A percentile compares a stretch with the other conserved stretches of the same genome.
Evolutionary conservation across 305 asterid species (phyloP).

Genomic region (Withania somnifera): DNA sequence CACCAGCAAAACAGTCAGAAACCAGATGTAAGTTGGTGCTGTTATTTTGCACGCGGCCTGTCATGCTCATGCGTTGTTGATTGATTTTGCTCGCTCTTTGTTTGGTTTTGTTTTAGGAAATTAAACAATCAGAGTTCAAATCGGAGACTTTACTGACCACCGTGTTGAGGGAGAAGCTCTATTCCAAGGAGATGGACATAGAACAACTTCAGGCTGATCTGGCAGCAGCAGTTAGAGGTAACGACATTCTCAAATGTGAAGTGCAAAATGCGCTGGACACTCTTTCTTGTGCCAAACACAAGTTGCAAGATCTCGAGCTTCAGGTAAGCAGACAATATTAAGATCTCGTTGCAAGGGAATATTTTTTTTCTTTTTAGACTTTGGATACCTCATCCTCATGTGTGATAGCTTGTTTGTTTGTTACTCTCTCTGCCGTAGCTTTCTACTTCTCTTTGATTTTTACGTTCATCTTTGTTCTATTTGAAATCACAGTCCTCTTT

Average conservation of each 20-base stretch:
- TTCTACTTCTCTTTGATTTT: neutral
- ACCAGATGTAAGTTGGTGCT: conserved; percentile 40
- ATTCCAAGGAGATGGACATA: conserved; percentile 58
- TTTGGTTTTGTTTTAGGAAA: conserved; percentile 38
- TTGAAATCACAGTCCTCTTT: neutral
- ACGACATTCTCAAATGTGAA: conserved; percentile 73
- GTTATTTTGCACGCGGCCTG: neutral
- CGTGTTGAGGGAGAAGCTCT: conserved; percentile 77
- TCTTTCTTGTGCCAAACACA: conserved; percentile 63
- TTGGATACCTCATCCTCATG: neutral
- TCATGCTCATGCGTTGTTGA: neutral
- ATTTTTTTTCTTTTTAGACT: neutral
- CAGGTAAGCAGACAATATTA: conserved; percentile 37
- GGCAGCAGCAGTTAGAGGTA: conserved; percentile 76
- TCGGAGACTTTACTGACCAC: conserved; percentile 75
- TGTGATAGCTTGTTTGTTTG: neutral
- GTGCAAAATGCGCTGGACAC: conserved; percentile 69
- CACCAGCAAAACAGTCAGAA: conserved; percentile 19
- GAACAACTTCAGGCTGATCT: conserved; percentile 92
- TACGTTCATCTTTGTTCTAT: neutral
- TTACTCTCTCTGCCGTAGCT: neutral
- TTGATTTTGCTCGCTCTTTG: neutral
- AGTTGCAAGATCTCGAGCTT: conserved; percentile 77
- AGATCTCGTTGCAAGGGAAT: neutral
- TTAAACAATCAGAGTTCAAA: conserved; percentile 51